Evolutionary conservation across 2,329 filamentous ascomycete species (phyloP).

Genomic region (Diaporthe aspalathi): DNA sequence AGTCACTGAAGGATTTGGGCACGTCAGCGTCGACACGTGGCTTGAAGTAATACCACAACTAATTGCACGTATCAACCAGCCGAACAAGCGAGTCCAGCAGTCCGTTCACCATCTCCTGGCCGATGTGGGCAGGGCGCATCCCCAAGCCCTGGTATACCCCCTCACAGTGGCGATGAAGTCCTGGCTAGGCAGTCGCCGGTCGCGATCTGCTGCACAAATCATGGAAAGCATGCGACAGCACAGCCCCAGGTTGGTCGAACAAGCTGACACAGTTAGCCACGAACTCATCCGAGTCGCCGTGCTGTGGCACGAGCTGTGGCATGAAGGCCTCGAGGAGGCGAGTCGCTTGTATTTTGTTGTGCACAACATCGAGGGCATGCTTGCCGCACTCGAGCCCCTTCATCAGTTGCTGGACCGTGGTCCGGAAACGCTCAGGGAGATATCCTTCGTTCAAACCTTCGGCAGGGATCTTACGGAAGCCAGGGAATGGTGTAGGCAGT

Average conservation of each 20-base stretch:
- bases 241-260: conserved; percentile 90
- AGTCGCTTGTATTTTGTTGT: conserved; percentile 97
- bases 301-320: conserved; percentile 98
- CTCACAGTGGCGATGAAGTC: conserved; percentile 99
- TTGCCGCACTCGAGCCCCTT: conserved; percentile 86
- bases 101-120: conserved; percentile 92
- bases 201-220: conserved; percentile 88
- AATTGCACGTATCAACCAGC: conserved; percentile 97
- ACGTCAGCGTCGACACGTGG: conserved; percentile 97
- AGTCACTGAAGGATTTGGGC: conserved; percentile 89
- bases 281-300: conserved; percentile 98
- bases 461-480: conserved; percentile 95
- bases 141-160: conserved; percentile 95
- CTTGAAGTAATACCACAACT: conserved; percentile 97
- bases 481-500: conserved; percentile 94
- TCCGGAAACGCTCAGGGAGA: conserved; percentile 92
- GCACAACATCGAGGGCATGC: conserved; percentile 98
- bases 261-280: conserved; percentile 94
- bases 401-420: conserved; percentile 92
- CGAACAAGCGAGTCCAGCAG: conserved; percentile 86
- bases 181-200: conserved; percentile 80
- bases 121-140: conserved; percentile 93
- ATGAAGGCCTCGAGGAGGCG: conserved; percentile 96
- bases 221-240: conserved; percentile 99
- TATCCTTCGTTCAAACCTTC: conserved; percentile 97